Base-by-base conservation (phyloP, 768 basidiomycete species). In the Lactifluus hygrophoroides region DNA sequence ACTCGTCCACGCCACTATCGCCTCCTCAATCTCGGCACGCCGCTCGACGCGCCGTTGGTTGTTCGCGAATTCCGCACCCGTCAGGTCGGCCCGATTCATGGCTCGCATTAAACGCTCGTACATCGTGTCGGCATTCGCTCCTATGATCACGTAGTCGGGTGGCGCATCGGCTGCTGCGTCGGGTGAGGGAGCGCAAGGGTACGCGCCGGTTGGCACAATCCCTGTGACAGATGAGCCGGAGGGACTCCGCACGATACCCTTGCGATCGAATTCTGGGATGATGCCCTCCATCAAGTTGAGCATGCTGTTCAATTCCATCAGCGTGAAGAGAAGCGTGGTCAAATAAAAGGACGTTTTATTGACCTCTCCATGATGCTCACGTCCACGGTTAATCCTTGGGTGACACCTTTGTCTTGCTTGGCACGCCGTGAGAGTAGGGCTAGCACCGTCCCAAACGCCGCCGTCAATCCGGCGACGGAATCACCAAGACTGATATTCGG, bases 251-350 rank as follows among this genome's bases (percentile, higher is more conserved):
- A 83, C 84, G 71, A 83, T 84, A 56, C 79, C 79, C 67, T 84
- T 86, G 53, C 85, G 81, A 66, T 86, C 84, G 56, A 84, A 86
- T 69, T 85, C 86, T 11, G 86, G 86, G 48, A 86, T 81, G 58
- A 88, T 80, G 2, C 86, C 85, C 65, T 87, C 86, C 86, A 86
- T 88, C 48, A 86, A 70, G 65, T 86, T 88, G 4, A 87, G 70
- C 85, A 87, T 86, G 65, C 85, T 87, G 56, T 47, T 25, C 32
- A n/a, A n/a, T 17, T 1, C 21, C 8, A 11, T 57, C 6, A n/a
- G n/a, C n/a, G n/a, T n/a, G n/a, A n/a, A n/a, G n/a, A n/a, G n/a
- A n/a, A n/a, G n/a, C n/a, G n/a, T n/a, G n/a, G n/a, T n/a, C n/a
- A n/a, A n/a, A n/a, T n/a, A n/a, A n/a, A n/a, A n/a, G n/a, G n/a